A percentile compares a stretch with the other conserved stretches of the same genome.
Conservation (phyloP, 495 filamentous ascomycete species). For the Beverwykella pulmonaria region DNA sequence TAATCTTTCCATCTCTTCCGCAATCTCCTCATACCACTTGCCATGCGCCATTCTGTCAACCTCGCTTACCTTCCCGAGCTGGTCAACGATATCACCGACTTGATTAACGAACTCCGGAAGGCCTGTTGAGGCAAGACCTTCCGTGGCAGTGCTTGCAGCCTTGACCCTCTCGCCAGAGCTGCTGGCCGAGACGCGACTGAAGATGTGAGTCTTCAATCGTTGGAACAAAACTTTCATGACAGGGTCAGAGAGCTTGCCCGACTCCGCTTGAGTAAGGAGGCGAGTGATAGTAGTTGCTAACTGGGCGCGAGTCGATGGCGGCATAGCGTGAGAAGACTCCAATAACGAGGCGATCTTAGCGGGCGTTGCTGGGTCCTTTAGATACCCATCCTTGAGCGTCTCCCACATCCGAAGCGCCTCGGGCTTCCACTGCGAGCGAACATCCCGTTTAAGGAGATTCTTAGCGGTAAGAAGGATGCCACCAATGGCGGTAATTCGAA, state of each 20-base stretch:
- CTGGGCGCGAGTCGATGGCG: slow-evolving; percentile 61
- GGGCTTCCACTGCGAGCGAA: slow-evolving; percentile 82
- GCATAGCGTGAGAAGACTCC: slow-evolving; percentile 80
- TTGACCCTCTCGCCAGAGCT: slow-evolving; percentile 79
- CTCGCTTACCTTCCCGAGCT: slow-evolving; percentile 69
- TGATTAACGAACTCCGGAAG: slow-evolving; percentile 86
- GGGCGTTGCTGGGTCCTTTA: slow-evolving; percentile 45
- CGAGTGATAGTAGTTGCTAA: slow-evolving; percentile 60
- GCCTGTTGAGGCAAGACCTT: slow-evolving; percentile 77
- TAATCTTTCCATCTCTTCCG: slow-evolving; percentile 42
- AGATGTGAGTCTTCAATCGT: slow-evolving; percentile 72
- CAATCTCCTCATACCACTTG: slow-evolving; percentile 75
- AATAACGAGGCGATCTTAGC: slow-evolving; percentile 68
- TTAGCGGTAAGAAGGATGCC: slow-evolving; percentile 88
- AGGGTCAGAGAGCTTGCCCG: slow-evolving; percentile 65
- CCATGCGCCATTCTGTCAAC: slow-evolving; percentile 82
- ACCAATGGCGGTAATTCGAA: slow-evolving; percentile 77
- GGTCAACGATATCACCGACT: slow-evolving; percentile 81
- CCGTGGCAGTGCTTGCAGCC: slow-evolving; percentile 78
- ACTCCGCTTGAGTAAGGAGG: slow-evolving; percentile 53
- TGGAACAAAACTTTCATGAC: slow-evolving; percentile 79
- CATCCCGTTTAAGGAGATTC: slow-evolving; percentile 91
- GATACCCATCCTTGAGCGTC: slow-evolving; percentile 48
- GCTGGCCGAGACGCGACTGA: slow-evolving; percentile 71
- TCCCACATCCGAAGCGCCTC: slow-evolving; percentile 75